phyloP scores from a whole-genome alignment of 2,329 filamentous ascomycete species.

The Xylaria sp. region DNA sequence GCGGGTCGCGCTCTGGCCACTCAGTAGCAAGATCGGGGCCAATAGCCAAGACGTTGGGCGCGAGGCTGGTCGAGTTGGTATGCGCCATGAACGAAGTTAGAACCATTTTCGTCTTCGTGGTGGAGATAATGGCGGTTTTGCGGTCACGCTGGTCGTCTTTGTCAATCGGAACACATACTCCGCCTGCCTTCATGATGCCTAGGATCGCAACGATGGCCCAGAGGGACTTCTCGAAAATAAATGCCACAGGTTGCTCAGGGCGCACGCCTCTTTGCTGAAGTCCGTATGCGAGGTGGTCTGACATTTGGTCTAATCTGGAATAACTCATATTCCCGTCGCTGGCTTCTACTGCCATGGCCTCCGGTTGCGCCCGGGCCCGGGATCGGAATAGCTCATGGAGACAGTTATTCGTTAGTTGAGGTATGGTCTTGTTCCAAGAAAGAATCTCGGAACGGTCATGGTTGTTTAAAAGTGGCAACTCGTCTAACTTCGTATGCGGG shows the following conservation, averaged over 20 bases:
- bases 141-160: constrained; percentile 39
- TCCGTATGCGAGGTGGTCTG: constrained; percentile 7
- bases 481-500: constrained; percentile 5
- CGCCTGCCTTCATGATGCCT: constrained; percentile 45
- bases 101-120: background rate
- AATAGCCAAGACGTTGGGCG: constrained; percentile 3
- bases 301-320: constrained; percentile 16
- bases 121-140: constrained; percentile 10
- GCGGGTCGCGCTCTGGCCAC: background rate
- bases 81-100: background rate
- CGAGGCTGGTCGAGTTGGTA: background rate
- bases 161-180: constrained; percentile 32
- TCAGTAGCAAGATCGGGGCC: background rate
- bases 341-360: constrained; percentile 14
- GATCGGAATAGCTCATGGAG: constrained; percentile 22
- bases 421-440: constrained; percentile 3
- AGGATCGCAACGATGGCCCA: constrained; percentile 44
- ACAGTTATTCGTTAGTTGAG: background rate
- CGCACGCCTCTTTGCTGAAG: constrained; percentile 6
- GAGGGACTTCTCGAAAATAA: constrained; percentile 44
- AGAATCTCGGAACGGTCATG: constrained; percentile 18
- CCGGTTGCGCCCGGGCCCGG: constrained; percentile 3
- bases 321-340: constrained; percentile 17
- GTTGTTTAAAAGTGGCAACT: constrained; percentile 11
- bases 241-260: background rate